Conservation (phyloP, 306 rosid genomes). For the Quercus engelmannii region DNA sequence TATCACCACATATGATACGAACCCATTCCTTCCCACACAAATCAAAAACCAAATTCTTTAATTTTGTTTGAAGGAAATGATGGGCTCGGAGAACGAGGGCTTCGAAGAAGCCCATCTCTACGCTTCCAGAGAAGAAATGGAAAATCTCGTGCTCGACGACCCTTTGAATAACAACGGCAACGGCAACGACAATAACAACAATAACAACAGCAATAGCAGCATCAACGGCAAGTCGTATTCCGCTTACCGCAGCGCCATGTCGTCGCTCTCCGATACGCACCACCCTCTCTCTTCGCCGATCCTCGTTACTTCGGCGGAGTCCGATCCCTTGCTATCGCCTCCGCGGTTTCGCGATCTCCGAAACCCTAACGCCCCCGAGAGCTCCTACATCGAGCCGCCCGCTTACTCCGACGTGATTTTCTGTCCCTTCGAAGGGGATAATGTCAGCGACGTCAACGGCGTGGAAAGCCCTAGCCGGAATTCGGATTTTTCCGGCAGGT, state of each 20-base stretch:
- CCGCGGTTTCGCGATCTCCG: slow-evolving; percentile 29
- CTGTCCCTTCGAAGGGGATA: slow-evolving; percentile 61
- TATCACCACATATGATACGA: no score
- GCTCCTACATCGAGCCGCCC: slow-evolving; percentile 62
- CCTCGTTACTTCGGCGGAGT: slow-evolving; percentile 21
- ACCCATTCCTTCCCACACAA: no score
- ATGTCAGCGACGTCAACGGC: slow-evolving; percentile 37
- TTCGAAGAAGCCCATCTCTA: slow-evolving; percentile 47
- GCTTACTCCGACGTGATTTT: slow-evolving; percentile 67
- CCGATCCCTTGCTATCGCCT: slow-evolving; percentile 55
- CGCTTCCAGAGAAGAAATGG: slow-evolving; percentile 50
- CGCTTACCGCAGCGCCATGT: slow-evolving; percentile 71
- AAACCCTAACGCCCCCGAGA: slow-evolving; percentile 38
- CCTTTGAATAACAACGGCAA: slow-evolving; percentile 13
- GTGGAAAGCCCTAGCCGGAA: slow-evolving; percentile 49
- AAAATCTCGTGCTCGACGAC: slow-evolving; percentile 58
- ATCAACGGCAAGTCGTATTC: slow-evolving; percentile 42
- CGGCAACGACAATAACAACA: no score
- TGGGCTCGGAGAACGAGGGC: slow-evolving; percentile 74
- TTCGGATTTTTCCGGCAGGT: slow-evolving; percentile 36
- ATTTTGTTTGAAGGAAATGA: slow-evolving; percentile 41
- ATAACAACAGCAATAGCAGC: no score
- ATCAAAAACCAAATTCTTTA: no score
- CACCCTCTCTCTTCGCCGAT: slow-evolving; percentile 51
- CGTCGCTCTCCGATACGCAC: slow-evolving; percentile 39